Conservation (phyloP, 2,329 filamentous ascomycete species). For the Fusarium oligoseptatum region DNA sequence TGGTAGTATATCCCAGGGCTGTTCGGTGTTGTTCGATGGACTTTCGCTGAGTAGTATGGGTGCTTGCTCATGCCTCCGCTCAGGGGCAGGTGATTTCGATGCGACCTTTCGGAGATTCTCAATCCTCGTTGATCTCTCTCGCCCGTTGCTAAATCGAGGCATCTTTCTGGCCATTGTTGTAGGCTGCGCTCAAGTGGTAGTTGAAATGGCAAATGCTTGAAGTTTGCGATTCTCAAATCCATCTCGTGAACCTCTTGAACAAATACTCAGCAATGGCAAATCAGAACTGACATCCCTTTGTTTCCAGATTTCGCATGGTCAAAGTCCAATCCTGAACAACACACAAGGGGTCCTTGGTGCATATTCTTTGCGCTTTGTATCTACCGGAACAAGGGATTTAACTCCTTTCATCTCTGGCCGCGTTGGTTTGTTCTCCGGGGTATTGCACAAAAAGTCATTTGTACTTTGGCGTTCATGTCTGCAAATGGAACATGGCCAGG, state of each 20-base stretch:
- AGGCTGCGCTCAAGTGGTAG: background rate
- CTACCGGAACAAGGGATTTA: background rate
- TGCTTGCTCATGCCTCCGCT: background rate
- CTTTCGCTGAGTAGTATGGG: slow-evolving; percentile 4
- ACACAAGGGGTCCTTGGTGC: slow-evolving; percentile 10
- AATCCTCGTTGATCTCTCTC: background rate
- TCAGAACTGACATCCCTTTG: slow-evolving; percentile 8
- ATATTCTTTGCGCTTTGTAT: background rate
- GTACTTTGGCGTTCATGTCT: background rate
- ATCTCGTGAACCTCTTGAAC: slow-evolving; percentile 5
- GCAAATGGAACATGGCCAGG: background rate
- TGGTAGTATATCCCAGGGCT: background rate
- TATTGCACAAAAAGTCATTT: slow-evolving; percentile 9
- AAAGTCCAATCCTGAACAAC: slow-evolving; percentile 9
- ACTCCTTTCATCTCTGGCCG: background rate
- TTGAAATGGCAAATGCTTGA: background rate
- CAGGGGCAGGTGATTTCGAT: background rate
- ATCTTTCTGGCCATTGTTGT: background rate
- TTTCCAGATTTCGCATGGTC: background rate
- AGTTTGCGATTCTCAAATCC: background rate
- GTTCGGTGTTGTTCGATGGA: background rate
- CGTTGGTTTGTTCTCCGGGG: background rate
- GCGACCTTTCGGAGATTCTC: background rate
- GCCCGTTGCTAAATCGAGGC: background rate
- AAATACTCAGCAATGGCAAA: slow-evolving; percentile 4